These are phyloP conservation scores for Fragilariopsis cylindrus DNA, from an alignment of 108 stramenopile genomes.

Conservation along the genomic window DNA sequence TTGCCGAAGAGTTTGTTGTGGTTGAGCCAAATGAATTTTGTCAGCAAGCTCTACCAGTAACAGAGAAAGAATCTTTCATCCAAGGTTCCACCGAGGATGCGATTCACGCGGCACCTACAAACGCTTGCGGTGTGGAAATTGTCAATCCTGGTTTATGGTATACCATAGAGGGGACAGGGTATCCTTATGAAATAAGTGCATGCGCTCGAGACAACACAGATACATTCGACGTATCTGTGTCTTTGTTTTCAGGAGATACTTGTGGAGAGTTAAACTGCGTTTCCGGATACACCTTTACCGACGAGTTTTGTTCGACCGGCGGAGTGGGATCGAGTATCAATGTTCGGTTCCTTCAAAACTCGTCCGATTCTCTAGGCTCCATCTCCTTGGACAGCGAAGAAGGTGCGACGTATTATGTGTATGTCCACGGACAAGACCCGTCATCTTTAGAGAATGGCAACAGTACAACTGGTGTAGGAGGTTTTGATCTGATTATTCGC, in stretches of 20 bases:
- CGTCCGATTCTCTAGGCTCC: not conserved
- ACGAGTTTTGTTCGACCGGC: not conserved
- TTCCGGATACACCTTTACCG: slow-evolving; percentile 3
- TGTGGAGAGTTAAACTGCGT: slow-evolving; percentile 6
- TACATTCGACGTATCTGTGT: slow-evolving; percentile 3
- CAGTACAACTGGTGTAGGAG: not conserved
- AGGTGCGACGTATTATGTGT: slow-evolving; percentile 2
- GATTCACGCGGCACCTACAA: not conserved
- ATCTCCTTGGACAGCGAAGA: not conserved
- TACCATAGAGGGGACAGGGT: slow-evolving; percentile 1
- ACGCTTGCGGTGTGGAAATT: slow-evolving; percentile 7
- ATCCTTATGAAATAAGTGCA: not conserved
- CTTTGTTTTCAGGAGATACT: not conserved
- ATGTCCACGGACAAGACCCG: not conserved
- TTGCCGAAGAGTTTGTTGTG: not conserved
- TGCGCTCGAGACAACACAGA: not conserved
- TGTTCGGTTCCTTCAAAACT: not conserved
- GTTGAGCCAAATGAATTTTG: slow-evolving; percentile 7
- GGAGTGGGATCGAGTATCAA: not conserved
- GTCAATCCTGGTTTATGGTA: slow-evolving; percentile 16
- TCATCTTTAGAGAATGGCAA: not conserved
- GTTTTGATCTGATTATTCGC: not conserved
- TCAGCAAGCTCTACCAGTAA: not conserved
- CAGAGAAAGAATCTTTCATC: not conserved
- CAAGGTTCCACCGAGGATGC: slow-evolving; percentile 13